A percentile compares a stretch with the other conserved stretches of the same genome.
Evolutionary conservation across 257 asterid species (phyloP).

Genomic region (Capsicum rhomboideum): DNA sequence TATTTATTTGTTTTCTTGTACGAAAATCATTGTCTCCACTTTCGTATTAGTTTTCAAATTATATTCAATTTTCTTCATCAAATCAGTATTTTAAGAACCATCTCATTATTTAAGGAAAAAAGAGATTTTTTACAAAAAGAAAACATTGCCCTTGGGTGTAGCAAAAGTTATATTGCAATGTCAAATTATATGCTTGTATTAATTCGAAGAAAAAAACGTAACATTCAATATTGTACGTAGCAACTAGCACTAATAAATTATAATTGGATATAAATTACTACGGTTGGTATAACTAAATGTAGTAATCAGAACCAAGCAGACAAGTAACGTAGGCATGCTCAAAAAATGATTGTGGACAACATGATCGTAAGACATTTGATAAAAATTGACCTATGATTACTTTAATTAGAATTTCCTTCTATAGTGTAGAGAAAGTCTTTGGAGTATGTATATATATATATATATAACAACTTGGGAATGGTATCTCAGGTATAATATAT

Average conservation of each 20-base stretch:
- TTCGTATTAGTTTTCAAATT: not conserved
- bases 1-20: not conserved
- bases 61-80: not conserved
- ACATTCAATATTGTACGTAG: not conserved
- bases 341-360: constrained; percentile 2
- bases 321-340: not conserved
- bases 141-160: not conserved
- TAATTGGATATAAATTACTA: not conserved
- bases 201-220: not conserved
- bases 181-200: not conserved
- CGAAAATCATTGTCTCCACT: not conserved
- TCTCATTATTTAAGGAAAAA: not conserved
- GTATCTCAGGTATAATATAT: not conserved
- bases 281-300: not conserved
- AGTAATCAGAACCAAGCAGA: not conserved
- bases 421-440: not conserved
- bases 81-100: not conserved
- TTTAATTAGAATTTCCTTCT: not conserved
- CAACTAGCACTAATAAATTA: not conserved
- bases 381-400: not conserved
- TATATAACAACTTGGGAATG: not conserved
- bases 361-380: not conserved
- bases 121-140: no score
- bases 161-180: not conserved
- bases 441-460: not conserved